Evolutionary conservation across 805 yeast genomes (phyloP), one percentile per base, ranked within the genome.

Genomic region (Suhomyces kilbournensis): DNA sequence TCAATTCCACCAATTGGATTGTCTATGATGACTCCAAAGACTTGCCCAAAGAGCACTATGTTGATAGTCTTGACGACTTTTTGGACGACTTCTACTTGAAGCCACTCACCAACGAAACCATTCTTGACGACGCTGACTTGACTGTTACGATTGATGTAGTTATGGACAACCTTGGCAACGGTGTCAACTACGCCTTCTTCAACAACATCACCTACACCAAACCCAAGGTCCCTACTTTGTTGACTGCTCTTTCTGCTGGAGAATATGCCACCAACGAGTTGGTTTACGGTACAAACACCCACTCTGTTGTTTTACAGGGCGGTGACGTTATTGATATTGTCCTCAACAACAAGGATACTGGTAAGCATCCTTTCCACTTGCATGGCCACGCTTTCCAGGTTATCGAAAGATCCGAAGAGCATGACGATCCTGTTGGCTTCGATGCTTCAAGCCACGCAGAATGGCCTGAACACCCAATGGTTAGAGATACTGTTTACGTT

Each of bases 291-390:
- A 68, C 87, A 48, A 86, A 89, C 74, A 87, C 96, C 49, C 79
- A 92, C 65, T 62, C 97, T 0, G 77, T 79, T 65, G 90, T 93
- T 14, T 73, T 93, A 53, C 80, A 82, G 58, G 77, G 83, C 60
- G 79, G 78, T 63, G 88, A 79, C 61, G 75, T 88, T 53, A 80
- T 93, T 32, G 96, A 93, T 66, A 81, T 93, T 60, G 88, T 89
- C 6, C 64, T 93, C 43, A 93, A 93, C 77, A 92, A 91, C 71
- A 73, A 74, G 54, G 99, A 93, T 70, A 82, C 96, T 5, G 97
- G 98, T 67, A 86, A 79, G 61, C 99, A 93, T 75, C 98, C 99
- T 28, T 93, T 93, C 94, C 99, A 93, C 74, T 75, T 93, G 67
- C 99, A 93, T 75, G 99, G 99, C 48, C 94, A 88, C 69, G 82